Conservation (phyloP, 2,329 filamentous ascomycete species). For the Golovinomyces cichoracearum region DNA sequence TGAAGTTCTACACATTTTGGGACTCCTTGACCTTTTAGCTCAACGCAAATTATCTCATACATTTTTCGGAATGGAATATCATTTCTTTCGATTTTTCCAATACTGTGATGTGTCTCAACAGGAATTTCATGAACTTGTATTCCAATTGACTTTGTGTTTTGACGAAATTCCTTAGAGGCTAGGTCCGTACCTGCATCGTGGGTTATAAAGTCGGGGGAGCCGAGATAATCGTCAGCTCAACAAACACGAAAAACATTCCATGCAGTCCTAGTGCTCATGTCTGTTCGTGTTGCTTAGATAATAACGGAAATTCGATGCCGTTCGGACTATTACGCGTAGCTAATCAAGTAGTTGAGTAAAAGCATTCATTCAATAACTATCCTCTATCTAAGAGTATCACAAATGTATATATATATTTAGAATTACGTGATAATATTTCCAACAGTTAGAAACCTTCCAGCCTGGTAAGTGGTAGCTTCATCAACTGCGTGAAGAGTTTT, state of each 20-base stretch:
- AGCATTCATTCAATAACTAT: too few relatives aligned
- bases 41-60: background rate
- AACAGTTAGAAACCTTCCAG: conserved; percentile 1
- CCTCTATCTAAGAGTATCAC: too few relatives aligned
- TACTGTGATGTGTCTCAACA: background rate
- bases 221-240: background rate
- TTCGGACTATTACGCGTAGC: too few relatives aligned
- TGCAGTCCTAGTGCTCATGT: background rate
- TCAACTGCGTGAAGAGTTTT: conserved; percentile 1
- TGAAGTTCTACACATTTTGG: background rate
- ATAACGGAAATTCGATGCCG: too few relatives aligned
- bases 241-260: background rate
- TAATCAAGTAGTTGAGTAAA: too few relatives aligned
- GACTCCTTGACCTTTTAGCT: background rate
- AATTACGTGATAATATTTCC: too few relatives aligned
- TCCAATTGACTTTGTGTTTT: background rate
- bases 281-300: too few relatives aligned
- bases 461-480: conserved; percentile 1
- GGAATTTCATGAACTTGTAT: background rate
- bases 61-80: background rate
- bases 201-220: background rate
- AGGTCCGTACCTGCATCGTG: background rate
- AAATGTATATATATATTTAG: too few relatives aligned
- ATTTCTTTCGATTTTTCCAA: background rate
- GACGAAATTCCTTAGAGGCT: background rate